A percentile compares a stretch with the other conserved stretches of the same genome.
phyloP scores from a whole-genome alignment of 2,329 filamentous ascomycete species.

The Cercospora beticola region DNA sequence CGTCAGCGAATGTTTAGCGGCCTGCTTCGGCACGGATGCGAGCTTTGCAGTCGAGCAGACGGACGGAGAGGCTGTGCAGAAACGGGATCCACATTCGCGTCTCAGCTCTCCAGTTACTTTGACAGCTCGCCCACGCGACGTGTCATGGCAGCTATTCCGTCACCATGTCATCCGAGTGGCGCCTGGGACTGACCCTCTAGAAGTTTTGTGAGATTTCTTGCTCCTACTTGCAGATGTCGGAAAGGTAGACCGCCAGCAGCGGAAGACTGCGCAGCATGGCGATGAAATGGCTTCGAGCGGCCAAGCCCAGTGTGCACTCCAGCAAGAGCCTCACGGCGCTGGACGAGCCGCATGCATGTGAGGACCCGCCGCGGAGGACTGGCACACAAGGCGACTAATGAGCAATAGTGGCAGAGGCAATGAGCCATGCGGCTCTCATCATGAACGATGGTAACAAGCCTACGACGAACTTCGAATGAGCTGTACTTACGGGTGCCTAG shows the following conservation, averaged over 20 bases:
- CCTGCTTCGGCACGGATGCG: not conserved
- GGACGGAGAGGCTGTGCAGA: not conserved
- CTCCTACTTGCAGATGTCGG: not conserved
- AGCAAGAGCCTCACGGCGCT: constrained; percentile 58
- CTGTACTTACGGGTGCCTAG: constrained; percentile 41
- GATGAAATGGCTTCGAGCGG: constrained; percentile 40
- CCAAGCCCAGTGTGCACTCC: constrained; percentile 41
- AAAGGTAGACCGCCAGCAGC: not conserved
- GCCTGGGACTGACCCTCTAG: not conserved
- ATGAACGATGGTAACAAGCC: constrained; percentile 43
- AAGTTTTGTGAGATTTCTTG: not conserved
- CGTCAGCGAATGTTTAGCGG: not conserved
- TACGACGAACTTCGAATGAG: not conserved
- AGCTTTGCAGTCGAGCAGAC: not conserved
- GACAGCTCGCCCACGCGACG: not conserved
- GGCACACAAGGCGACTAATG: constrained; percentile 19
- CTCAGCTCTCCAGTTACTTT: not conserved
- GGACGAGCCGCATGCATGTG: constrained; percentile 59
- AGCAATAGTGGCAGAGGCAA: constrained; percentile 46
- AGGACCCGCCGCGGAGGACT: constrained; percentile 43
- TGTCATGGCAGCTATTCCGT: constrained; percentile 1
- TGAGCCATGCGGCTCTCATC: constrained; percentile 38
- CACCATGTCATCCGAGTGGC: constrained; percentile 1
- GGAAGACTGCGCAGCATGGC: constrained; percentile 8
- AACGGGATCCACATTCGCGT: not conserved